A percentile compares a stretch with the other conserved stretches of the same genome.
These are phyloP conservation scores for Paraleonurus japonicus DNA, from an alignment of 257 asterid genomes.

Conservation along the genomic window DNA sequence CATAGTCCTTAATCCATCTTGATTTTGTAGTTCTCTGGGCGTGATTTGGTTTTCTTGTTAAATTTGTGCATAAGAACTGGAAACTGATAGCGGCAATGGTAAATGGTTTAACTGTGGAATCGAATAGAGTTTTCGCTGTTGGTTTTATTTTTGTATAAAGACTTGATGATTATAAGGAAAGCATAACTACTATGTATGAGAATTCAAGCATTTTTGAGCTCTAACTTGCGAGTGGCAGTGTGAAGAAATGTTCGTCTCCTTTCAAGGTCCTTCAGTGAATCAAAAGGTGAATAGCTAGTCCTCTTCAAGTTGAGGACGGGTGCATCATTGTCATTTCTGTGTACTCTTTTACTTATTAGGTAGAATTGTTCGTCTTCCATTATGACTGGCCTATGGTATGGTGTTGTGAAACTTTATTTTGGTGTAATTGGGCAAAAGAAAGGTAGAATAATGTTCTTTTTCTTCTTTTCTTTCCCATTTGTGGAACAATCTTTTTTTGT, in stretches of 20 bases:
- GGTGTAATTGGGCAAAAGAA: neutral
- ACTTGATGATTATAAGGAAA: neutral
- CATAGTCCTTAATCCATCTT: no score
- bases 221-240: neutral
- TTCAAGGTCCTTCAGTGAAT: neutral
- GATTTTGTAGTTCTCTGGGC: neutral
- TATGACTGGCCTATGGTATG: neutral
- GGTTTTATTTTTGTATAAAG: neutral
- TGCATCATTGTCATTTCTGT: conserved; percentile 1
- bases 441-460: neutral
- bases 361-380: neutral
- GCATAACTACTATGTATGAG: neutral
- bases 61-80: conserved; percentile 5
- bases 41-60: neutral
- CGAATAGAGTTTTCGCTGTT: neutral
- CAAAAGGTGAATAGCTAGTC: neutral
- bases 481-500: neutral
- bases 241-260: neutral
- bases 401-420: conserved; percentile 1
- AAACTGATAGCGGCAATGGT: neutral
- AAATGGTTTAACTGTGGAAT: neutral
- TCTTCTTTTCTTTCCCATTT: neutral
- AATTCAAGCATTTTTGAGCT: conserved; percentile 1
- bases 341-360: neutral
- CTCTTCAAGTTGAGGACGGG: neutral